Evolutionary conservation across 352 stramenopile species (phyloP), one percentile per base, ranked within the genome.

Genomic region (Phytophthora uliginosa): DNA sequence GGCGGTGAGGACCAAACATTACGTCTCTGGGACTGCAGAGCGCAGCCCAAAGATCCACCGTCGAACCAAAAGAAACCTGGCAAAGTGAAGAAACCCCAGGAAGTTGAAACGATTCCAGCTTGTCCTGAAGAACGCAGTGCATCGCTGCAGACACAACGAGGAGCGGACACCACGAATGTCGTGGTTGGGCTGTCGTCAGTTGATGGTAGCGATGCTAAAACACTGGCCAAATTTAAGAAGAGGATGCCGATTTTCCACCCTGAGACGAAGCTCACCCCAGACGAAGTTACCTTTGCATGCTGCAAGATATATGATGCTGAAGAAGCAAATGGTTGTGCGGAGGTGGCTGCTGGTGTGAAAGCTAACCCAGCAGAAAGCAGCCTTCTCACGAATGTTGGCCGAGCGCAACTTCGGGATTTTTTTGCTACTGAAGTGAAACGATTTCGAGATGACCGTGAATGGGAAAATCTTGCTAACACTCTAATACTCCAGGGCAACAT

Each of bases 1-100:
- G 84, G 83, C 20, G 84, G 85, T 26, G 86, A 94, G 22, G 86
- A 94, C 50, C 89, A 95, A 69, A 86, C 84, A 4, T 74, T 91
- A 24, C 85, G 86, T 5, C 15, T 91, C 12, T 95, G 88, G 88
- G 68, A 85, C 31, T 84, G 81, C n/a, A 74, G 59, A 59, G 48
- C 76, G 0, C 81, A 87, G 22, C 45, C 61, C 10, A 74, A 61
- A 12, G 56, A 71, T 1, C 20, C 47, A 56, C 48, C 34, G n/a
- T 12, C 31, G 10, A 62, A 55, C 28, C 17, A 45, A 20, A 83
- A 78, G 60, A 83, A 83, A 18, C 17, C 48, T 10, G 54, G 28
- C 42, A 80, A 82, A 53, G 63, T 70, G 10, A 77, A 74, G 52
- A 63, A 77, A 8, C 73, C 73, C 2, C 68, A 76, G 31, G 24